A percentile compares a stretch with the other conserved stretches of the same genome.
These are phyloP conservation scores for Ogataea pilisensis DNA, from an alignment of 805 yeast genomes.

Conservation along the genomic window DNA sequence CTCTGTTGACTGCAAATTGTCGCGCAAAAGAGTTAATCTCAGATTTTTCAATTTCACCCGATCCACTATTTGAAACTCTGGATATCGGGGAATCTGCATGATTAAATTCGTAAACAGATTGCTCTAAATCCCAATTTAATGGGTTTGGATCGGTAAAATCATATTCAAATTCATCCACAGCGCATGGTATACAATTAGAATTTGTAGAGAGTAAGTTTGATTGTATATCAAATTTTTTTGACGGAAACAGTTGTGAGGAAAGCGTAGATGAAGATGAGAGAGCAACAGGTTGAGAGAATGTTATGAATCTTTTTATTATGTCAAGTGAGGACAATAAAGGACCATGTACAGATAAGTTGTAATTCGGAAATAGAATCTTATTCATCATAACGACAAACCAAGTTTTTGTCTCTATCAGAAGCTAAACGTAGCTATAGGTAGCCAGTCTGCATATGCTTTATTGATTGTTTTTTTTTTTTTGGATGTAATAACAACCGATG, in stretches of 20 bases:
- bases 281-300: neutral
- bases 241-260: neutral
- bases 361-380: conserved; percentile 6
- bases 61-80: too few relatives aligned
- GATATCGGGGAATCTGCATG: neutral
- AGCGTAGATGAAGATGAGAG: neutral
- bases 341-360: neutral
- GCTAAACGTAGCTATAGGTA: too few relatives aligned
- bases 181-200: conserved; percentile 21
- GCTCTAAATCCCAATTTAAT: conserved; percentile 28
- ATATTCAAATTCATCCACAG: conserved; percentile 29
- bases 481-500: too few relatives aligned
- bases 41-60: too few relatives aligned
- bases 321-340: conserved; percentile 1
- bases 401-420: too few relatives aligned
- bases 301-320: neutral
- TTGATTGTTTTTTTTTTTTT: too few relatives aligned
- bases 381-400: conserved; percentile 2
- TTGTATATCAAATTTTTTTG: neutral
- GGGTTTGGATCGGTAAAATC: conserved; percentile 28
- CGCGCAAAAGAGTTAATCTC: neutral
- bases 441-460: too few relatives aligned
- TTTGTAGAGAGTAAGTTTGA: conserved; percentile 1
- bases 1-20: neutral
- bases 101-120: conserved; percentile 6